Evolutionary conservation across 1,139 yeast species (phyloP), one percentile per base, ranked within the genome.

Genomic region (Yamadazyma siamensis): DNA sequence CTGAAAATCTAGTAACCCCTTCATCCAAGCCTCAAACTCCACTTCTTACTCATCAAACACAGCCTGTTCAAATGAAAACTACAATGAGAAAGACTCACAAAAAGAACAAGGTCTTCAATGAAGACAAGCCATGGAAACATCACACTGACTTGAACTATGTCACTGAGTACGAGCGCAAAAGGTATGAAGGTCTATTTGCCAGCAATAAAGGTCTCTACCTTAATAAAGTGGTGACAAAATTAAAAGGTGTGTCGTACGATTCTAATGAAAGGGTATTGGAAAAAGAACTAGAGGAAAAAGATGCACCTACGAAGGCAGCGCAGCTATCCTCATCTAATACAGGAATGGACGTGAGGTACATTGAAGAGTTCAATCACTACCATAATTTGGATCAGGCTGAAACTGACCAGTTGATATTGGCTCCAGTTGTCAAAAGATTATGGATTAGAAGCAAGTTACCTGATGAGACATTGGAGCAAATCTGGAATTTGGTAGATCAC

Each of bases 161-260:
- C 9, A 71, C 83, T 0, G 88, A 81, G 17, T 71, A 67, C 21
- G 97, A 91, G 52, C 67, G 86, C 36, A 88, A 87, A 49, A 60
- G 97, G 29, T 89, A 89, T 54, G 96, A 88, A 54, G 95, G 95
- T 11, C 71, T 91, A 15, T 91, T 96, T 95, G 95, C 83, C 0
- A 78, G 95, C 28, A 91, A 91, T 49, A 76, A 75, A 38, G 94
- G 94, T 1, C 48, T 65, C 8, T 82, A 83, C 47, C 52, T 81
- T 39, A 69, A 63, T 32, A 43, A 56, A n/a, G 58, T 62, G 6
- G 65, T 61, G 5, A 58, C 63, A 4, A 52, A 50, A 31, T 46
- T 65, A 10, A 38, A 41, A 12, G 72, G 74, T 1, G 59, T 67
- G 12, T 43, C 63, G 46, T 57, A 60, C 39, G 39, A 38, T 25